Evolutionary conservation across 2,329 filamentous ascomycete species (phyloP), one percentile per base, ranked within the genome.

Genomic region (Paraphoma chrysanthemicola): DNA sequence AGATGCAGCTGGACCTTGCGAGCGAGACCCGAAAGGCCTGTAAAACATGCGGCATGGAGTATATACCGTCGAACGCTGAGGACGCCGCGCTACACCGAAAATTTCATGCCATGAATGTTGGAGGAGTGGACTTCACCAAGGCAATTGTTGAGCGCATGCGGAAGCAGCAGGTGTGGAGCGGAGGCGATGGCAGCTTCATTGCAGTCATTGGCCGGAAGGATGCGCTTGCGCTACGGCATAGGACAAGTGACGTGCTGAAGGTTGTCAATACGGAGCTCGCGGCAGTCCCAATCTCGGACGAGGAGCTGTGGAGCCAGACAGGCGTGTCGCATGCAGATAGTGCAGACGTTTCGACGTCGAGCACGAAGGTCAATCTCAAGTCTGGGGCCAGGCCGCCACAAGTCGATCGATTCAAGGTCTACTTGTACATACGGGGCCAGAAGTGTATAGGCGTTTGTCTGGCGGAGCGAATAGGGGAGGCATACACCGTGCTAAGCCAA

Each of bases 361-460:
- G 57, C 48, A 59, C 45, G 73, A 23, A 23, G 23, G 79, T 62
- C 73, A 78, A 51, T 3, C 8, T 57, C 47, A 63, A 55, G 49
- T 60, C 60, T 44, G 64, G 63, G 52, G 61, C 63, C 44, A 43
- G 53, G 23, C n/a, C 54, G 67, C 66, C 57, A 79, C 57, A 62
- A 23, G 60, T 64, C 29, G 75, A 84, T 71, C 79, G 83, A 48
- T 89, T 84, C 74, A 87, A 85, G 65, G 81, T 84, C 10, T 90
- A 87, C 64, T 65, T 90, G 29, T 88, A 89, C 66, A 78, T 90
- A 56, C 82, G 82, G 55, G 83, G 83, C 38, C 82, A 81, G 48
- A 88, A 85, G 61, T 90, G 87, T 65, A 79, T 90, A 8, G 88
- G 86, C 2, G 77, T 86, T 16, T 85, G 86, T 68, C 77, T 90